A percentile compares a stretch with the other conserved stretches of the same genome.
Evolutionary conservation across 768 basidiomycete genomes (phyloP).

Genomic region (Cyclocybe aegerita): DNA sequence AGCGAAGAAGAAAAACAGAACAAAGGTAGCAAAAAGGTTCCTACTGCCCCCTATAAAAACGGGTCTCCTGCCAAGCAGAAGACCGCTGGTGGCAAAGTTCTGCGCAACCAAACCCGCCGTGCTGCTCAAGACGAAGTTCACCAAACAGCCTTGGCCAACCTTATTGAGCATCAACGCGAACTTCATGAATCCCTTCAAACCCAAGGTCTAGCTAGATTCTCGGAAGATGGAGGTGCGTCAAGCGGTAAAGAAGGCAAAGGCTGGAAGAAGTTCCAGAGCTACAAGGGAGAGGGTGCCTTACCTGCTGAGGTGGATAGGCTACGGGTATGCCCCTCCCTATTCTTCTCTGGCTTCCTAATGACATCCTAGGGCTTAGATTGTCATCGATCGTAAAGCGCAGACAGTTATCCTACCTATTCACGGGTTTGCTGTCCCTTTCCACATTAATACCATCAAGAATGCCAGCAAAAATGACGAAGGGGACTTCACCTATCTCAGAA

Average conservation of each 20-base stretch:
- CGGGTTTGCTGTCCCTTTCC: conserved; percentile 95
- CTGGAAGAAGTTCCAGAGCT: conserved; percentile 96
- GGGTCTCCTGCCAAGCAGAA: conserved; percentile 73
- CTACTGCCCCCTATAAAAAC: conserved; percentile 53
- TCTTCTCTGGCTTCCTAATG: not conserved
- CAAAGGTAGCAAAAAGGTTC: conserved; percentile 54
- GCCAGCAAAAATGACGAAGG: conserved; percentile 97
- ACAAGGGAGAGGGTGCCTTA: conserved; percentile 90
- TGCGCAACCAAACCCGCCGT: conserved; percentile 88
- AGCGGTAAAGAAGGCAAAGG: conserved; percentile 86
- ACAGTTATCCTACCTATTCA: conserved; percentile 92
- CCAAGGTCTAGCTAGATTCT: conserved; percentile 81
- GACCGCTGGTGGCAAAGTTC: conserved; percentile 79
- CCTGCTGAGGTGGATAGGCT: conserved; percentile 81
- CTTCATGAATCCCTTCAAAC: conserved; percentile 75
- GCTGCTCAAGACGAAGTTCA: conserved; percentile 85
- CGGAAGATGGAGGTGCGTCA: conserved; percentile 73
- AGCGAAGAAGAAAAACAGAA: conserved; percentile 58
- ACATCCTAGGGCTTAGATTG: conserved; percentile 55
- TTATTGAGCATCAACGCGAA: conserved; percentile 86
- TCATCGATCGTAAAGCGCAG: conserved; percentile 86
- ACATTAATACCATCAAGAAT: conserved; percentile 98
- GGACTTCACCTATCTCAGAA: conserved; percentile 89
- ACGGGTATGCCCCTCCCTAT: conserved; percentile 51
- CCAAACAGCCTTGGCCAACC: conserved; percentile 71